A percentile compares a stretch with the other conserved stretches of the same genome.
Evolutionary conservation across 371 early-diverging fungal genomes (phyloP).

Genomic region (Smittium culicis): DNA sequence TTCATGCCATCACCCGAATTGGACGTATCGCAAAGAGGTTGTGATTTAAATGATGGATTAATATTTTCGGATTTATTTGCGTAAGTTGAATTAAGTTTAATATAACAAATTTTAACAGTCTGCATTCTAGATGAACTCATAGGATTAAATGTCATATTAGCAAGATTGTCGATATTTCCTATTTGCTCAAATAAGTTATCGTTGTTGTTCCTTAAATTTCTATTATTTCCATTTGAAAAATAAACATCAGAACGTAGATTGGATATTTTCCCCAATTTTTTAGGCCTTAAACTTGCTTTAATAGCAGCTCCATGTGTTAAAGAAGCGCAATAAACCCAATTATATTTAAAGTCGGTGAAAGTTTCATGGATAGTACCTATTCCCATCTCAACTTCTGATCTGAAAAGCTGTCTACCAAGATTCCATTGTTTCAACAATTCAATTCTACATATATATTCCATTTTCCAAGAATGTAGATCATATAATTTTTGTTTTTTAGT

Average conservation of each 20-base stretch:
- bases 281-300: not conserved
- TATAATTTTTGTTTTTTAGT: not conserved
- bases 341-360: not conserved
- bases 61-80: not conserved
- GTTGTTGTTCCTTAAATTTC: not conserved
- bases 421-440: constrained; percentile 8
- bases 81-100: not conserved
- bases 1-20: too few species aligned
- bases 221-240: not conserved
- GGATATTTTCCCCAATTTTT: not conserved
- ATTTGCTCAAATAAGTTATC: not conserved
- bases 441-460: constrained; percentile 11
- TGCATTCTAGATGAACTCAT: constrained; percentile 1
- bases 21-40: too few species aligned
- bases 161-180: not conserved
- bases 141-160: not conserved
- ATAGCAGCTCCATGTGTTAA: constrained; percentile 12
- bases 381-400: constrained; percentile 4
- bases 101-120: not conserved
- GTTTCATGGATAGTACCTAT: constrained; percentile 11
- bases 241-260: not conserved
- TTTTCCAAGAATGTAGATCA: not conserved
- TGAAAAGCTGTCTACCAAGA: not conserved
- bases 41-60: not conserved
- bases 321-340: constrained; percentile 9